phyloP scores from a whole-genome alignment of 768 basidiomycete genomes.

The Lactarius indigo region DNA sequence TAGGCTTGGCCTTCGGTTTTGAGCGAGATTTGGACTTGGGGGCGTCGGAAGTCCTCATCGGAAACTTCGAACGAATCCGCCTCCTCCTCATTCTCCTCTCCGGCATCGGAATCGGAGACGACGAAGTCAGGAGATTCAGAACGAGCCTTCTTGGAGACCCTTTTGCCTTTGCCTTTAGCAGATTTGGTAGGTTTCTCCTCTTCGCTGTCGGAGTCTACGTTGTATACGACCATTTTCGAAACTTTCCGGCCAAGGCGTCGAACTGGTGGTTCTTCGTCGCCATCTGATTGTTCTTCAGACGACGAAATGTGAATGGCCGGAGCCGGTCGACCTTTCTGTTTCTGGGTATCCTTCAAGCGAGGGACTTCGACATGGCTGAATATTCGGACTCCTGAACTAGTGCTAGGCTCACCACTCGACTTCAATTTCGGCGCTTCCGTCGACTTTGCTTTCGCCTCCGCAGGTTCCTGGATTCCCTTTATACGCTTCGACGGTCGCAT shows the following conservation, averaged over 20 bases:
- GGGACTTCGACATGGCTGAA: constrained; percentile 26
- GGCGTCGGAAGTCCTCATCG: constrained; percentile 40
- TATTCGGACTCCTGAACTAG: constrained; percentile 9
- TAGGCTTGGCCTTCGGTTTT: constrained; percentile 28
- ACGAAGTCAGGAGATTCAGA: constrained; percentile 28
- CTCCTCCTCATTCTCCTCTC: constrained; percentile 32
- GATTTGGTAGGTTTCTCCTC: constrained; percentile 23
- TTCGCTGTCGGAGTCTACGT: constrained; percentile 18
- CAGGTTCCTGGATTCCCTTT: constrained; percentile 47
- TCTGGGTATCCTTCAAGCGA: constrained; percentile 11
- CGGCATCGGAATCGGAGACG: constrained; percentile 34
- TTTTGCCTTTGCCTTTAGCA: constrained; percentile 2
- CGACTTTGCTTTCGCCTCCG: background rate
- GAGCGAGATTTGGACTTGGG: constrained; percentile 34
- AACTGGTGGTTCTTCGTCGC: constrained; percentile 15
- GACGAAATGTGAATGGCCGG: constrained; percentile 13
- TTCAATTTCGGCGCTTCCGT: background rate
- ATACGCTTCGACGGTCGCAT: constrained; percentile 58
- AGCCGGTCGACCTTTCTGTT: constrained; percentile 3
- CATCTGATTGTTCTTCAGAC: constrained; percentile 9
- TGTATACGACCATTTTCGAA: constrained; percentile 20
- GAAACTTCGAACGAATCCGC: constrained; percentile 8
- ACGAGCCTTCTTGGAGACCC: constrained; percentile 21
- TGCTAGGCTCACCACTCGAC: constrained; percentile 8
- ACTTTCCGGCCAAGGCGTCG: constrained; percentile 19